A percentile compares a stretch with the other conserved stretches of the same genome.
These are phyloP conservation scores for Rossbeevera mucosa DNA, from an alignment of 768 basidiomycete species.

Conservation along the genomic window DNA sequence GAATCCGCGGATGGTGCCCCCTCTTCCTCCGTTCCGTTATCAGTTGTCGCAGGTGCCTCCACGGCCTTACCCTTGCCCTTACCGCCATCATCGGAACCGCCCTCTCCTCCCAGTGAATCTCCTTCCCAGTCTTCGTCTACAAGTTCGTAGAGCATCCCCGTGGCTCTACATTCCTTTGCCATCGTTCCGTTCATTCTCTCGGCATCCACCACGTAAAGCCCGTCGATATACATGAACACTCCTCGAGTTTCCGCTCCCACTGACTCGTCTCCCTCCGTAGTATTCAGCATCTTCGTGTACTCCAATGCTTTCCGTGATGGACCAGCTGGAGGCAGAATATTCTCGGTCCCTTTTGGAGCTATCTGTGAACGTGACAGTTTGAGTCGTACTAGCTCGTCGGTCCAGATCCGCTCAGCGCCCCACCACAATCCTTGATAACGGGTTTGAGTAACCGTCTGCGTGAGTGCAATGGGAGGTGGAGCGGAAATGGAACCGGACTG, in stretches of 20 bases:
- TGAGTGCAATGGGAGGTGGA: slow-evolving; percentile 15
- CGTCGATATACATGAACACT: slow-evolving; percentile 67
- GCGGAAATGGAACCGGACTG: slow-evolving; percentile 10
- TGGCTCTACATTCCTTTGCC: slow-evolving; percentile 58
- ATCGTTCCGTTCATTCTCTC: slow-evolving; percentile 36
- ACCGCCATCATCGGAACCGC: slow-evolving; percentile 7
- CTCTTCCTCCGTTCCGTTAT: slow-evolving; percentile 5
- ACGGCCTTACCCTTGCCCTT: slow-evolving; percentile 33
- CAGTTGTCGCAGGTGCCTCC: slow-evolving; percentile 14
- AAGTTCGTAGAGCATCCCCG: slow-evolving; percentile 74
- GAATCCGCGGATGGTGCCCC: slow-evolving; percentile 4
- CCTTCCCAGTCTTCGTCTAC: slow-evolving; percentile 68
- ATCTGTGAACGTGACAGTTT: slow-evolving; percentile 64
- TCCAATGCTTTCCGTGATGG: slow-evolving; percentile 36
- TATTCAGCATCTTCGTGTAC: slow-evolving; percentile 20
- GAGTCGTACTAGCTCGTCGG: slow-evolving; percentile 77
- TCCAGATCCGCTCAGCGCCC: slow-evolving; percentile 87
- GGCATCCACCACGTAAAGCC: slow-evolving; percentile 59
- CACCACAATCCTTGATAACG: slow-evolving; percentile 84
- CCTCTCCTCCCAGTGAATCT: slow-evolving; percentile 26
- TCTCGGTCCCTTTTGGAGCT: slow-evolving; percentile 58
- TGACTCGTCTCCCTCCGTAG: slow-evolving; percentile 5
- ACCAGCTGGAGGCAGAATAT: slow-evolving; percentile 60
- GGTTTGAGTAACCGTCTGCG: slow-evolving; percentile 42
- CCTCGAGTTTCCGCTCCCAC: slow-evolving; percentile 43